Evolutionary conservation across 2,329 filamentous ascomycete species (phyloP).

Genomic region (Fusarium xylarioides): DNA sequence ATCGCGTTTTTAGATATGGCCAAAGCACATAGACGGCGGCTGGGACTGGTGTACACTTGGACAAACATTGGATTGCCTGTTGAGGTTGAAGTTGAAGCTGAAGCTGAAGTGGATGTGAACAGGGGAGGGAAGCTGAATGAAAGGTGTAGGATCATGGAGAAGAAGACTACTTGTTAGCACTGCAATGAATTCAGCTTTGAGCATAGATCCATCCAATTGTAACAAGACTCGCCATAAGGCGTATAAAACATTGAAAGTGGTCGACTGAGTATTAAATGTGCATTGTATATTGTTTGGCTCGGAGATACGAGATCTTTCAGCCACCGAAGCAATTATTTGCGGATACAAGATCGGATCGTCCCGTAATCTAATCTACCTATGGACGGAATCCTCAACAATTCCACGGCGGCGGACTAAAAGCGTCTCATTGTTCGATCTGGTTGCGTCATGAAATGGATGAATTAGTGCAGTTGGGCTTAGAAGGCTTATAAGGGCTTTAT

Average conservation of each 20-base stretch:
- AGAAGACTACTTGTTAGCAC: constrained; percentile 5
- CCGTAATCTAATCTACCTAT: neutral
- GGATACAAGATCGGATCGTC: neutral
- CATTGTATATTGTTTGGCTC: neutral
- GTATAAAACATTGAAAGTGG: neutral
- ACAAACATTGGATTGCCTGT: constrained; percentile 7
- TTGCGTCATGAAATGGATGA: constrained; percentile 33
- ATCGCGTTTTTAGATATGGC: constrained; percentile 30
- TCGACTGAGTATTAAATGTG: neutral
- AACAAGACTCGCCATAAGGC: constrained; percentile 16
- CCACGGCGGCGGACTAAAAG: neutral
- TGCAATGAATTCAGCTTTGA: neutral
- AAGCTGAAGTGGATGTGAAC: neutral
- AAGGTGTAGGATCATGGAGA: constrained; percentile 9
- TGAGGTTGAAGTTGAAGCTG: neutral
- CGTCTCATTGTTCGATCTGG: constrained; percentile 3
- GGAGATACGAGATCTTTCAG: neutral
- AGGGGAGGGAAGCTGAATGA: neutral
- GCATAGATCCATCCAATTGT: constrained; percentile 10
- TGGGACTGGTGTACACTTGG: constrained; percentile 23
- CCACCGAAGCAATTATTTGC: neutral
- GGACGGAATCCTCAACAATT: constrained; percentile 1
- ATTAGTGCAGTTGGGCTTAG: constrained; percentile 16
- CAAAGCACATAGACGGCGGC: constrained; percentile 29
- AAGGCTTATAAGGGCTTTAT: constrained; percentile 27